Evolutionary conservation across 495 filamentous ascomycete species (phyloP).

Genomic region (Recurvomyces mirabilis): DNA sequence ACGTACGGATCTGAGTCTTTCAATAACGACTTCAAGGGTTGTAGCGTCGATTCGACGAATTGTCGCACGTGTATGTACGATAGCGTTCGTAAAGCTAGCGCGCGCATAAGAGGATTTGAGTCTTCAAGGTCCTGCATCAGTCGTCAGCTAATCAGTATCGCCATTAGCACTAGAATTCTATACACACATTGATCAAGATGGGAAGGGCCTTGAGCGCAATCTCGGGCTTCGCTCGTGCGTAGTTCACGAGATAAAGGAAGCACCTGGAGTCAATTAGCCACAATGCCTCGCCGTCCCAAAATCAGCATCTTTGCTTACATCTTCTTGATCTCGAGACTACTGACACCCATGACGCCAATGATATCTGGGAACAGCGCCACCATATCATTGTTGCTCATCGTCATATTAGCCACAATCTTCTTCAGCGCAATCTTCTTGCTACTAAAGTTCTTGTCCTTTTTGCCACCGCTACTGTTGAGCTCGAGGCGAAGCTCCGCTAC

Average conservation of each 20-base stretch:
- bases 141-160: conserved; percentile 3
- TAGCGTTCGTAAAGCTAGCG: conserved; percentile 85
- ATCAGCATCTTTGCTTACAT: conserved; percentile 65
- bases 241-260: conserved; percentile 95
- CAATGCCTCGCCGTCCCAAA: too few relatives aligned
- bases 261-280: too few relatives aligned
- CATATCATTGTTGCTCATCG: conserved; percentile 99
- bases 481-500: conserved; percentile 93
- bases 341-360: conserved; percentile 85
- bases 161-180: background rate
- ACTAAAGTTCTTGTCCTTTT: conserved; percentile 96
- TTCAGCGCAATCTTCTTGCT: conserved; percentile 98
- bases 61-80: conserved; percentile 96
- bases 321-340: conserved; percentile 97
- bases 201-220: conserved; percentile 88
- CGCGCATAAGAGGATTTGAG: conserved; percentile 81
- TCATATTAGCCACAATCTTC: conserved; percentile 99
- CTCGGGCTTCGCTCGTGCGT: conserved; percentile 87
- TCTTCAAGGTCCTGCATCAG: conserved; percentile 77
- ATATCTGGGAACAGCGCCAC: conserved; percentile 93
- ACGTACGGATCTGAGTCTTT: conserved; percentile 90
- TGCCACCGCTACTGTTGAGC: conserved; percentile 82
- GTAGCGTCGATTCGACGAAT: conserved; percentile 84
- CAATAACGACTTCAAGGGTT: conserved; percentile 71
- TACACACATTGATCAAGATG: conserved; percentile 63